Percentiles rank a stretch among this genome's conserved stretches.
Evolutionary conservation across 1,284 basidiomycete species (phyloP).

Genomic region (Cutaneotrichosporon mucoides): DNA sequence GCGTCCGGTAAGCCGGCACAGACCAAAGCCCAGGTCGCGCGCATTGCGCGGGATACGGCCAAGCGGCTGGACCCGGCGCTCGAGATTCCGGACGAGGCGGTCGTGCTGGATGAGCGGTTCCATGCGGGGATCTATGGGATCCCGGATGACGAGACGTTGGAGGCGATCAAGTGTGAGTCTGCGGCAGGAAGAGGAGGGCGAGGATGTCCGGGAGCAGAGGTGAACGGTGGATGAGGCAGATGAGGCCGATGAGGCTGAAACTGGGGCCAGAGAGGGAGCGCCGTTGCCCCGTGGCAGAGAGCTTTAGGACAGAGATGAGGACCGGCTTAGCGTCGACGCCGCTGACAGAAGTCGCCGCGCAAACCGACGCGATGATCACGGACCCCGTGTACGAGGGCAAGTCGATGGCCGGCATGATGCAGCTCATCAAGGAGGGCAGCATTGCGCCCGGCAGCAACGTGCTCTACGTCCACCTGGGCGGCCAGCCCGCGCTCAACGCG

Average conservation of each 20-base stretch:
- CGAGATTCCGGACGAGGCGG: slow-evolving; percentile 28
- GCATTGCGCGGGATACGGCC: slow-evolving; percentile 32
- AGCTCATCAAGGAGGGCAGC: slow-evolving; percentile 28
- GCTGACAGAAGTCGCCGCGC: slow-evolving; percentile 20
- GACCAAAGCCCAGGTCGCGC: slow-evolving; percentile 25
- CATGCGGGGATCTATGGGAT: slow-evolving; percentile 37
- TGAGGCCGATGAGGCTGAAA: no score
- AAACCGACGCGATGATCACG: slow-evolving; percentile 35
- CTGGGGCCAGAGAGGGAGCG: no score
- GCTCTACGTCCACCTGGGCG: slow-evolving; percentile 37
- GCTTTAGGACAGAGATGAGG: no score
- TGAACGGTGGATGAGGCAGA: no score
- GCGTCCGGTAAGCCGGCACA: slow-evolving; percentile 32
- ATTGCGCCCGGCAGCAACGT: slow-evolving; percentile 31
- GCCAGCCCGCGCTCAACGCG: slow-evolving; percentile 35
- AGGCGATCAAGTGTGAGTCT: slow-evolving; percentile 31
- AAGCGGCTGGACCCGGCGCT: slow-evolving; percentile 22
- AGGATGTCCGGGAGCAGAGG: no score
- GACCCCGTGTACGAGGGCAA: slow-evolving; percentile 41
- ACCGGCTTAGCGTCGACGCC: no score
- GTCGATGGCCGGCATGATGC: slow-evolving; percentile 36
- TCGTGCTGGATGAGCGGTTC: slow-evolving; percentile 35
- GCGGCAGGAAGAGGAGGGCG: no score
- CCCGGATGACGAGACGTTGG: slow-evolving; percentile 29
- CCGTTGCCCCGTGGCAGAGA: no score